These are phyloP conservation scores for Arctostaphylos glauca DNA, from an alignment of 148 eudicot genomes.

Conservation along the genomic window DNA sequence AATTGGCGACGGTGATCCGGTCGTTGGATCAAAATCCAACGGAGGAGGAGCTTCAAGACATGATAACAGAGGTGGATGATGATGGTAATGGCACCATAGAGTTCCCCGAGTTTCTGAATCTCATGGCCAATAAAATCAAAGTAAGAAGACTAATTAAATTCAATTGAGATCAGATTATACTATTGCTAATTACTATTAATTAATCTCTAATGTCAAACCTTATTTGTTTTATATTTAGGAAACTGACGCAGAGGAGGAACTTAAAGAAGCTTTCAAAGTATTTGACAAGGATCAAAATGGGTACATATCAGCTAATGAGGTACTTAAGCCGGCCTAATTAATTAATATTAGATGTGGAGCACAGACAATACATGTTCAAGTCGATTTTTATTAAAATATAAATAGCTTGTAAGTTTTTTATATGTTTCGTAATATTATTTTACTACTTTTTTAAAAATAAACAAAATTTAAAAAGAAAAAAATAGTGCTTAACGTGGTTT, in stretches of 20 bases:
- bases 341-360: no score
- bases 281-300: conserved; percentile 84
- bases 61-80: conserved; percentile 45
- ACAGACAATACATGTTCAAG: no score
- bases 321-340: conserved; percentile 9
- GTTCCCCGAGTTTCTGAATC: conserved; percentile 48
- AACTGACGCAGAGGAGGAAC: conserved; percentile 62
- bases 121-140: conserved; percentile 44
- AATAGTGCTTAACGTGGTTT: no score
- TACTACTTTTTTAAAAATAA: no score
- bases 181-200: neutral
- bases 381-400: no score
- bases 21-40: conserved; percentile 58
- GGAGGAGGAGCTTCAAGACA: conserved; percentile 49
- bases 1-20: conserved; percentile 50
- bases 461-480: no score
- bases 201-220: neutral
- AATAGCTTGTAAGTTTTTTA: no score
- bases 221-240: conserved; percentile 28
- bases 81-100: conserved; percentile 54
- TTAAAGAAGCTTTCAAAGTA: conserved; percentile 75
- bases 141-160: conserved; percentile 15
- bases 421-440: no score
- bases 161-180: neutral
- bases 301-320: conserved; percentile 61